Percentiles rank a stretch among this genome's conserved stretches.
phyloP scores from a whole-genome alignment of 176 grass and related monocot genomes.

The Dendrocalamus sinicus region DNA sequence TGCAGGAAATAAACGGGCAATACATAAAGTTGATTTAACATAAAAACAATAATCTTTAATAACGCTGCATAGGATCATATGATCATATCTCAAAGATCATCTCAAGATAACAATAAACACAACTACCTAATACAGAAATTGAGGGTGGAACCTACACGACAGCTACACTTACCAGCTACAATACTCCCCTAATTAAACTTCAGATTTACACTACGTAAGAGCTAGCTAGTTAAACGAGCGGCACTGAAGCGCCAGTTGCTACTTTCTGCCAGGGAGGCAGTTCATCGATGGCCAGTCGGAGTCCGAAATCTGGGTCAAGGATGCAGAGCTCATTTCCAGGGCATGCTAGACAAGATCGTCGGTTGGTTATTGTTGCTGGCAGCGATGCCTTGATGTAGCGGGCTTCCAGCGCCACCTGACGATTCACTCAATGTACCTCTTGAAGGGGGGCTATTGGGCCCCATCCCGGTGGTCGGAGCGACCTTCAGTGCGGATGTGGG shows the following conservation, averaged over 20 bases:
- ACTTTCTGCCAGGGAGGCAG: constrained; percentile 33
- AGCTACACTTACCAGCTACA: constrained; percentile 49
- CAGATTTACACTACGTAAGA: constrained; percentile 50
- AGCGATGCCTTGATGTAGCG: constrained; percentile 60
- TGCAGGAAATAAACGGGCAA: background rate
- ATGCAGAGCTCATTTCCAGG: constrained; percentile 76
- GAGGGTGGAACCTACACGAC: constrained; percentile 43
- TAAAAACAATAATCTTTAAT: constrained; percentile 24
- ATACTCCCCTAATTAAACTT: constrained; percentile 44
- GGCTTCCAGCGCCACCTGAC: constrained; percentile 74
- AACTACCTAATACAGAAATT: constrained; percentile 33
- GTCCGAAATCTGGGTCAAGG: constrained; percentile 10
- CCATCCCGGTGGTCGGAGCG: constrained; percentile 7
- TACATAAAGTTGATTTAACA: background rate
- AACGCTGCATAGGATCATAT: constrained; percentile 26
- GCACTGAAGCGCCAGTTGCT: constrained; percentile 21
- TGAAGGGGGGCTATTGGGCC: constrained; percentile 65
- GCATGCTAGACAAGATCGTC: constrained; percentile 63
- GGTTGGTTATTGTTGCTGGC: constrained; percentile 61
- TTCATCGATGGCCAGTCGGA: background rate
- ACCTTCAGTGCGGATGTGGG: constrained; percentile 48
- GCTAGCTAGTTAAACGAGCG: constrained; percentile 38
- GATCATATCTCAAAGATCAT: constrained; percentile 40
- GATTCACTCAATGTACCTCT: constrained; percentile 77
- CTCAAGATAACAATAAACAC: constrained; percentile 30